Percentiles rank a stretch among this genome's conserved stretches.
Conservation (phyloP, 345 rosid species). For the Ceriops zippeliana region DNA sequence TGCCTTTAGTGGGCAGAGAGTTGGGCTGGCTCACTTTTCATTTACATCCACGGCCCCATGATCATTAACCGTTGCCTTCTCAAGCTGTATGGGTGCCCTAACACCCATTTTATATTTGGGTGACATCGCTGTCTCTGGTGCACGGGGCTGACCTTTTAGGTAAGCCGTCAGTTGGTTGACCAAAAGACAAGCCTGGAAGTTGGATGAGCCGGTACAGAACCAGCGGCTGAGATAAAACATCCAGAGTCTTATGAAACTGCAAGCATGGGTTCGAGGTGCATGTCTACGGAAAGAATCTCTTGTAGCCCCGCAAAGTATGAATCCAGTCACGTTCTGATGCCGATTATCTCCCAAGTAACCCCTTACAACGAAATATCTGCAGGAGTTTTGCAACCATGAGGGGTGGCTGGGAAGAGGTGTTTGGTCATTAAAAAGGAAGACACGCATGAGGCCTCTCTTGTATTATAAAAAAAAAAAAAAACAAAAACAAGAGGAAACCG, state of each 20-base stretch:
- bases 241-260: slow-evolving; percentile 63
- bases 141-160: too few species aligned
- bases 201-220: background rate
- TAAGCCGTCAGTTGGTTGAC: too few species aligned
- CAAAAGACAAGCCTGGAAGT: background rate
- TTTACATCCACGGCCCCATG: too few species aligned
- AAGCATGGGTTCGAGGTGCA: slow-evolving; percentile 69
- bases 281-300: slow-evolving; percentile 59
- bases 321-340: slow-evolving; percentile 45
- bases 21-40: too few species aligned
- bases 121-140: too few species aligned
- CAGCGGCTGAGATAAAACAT: background rate
- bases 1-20: too few species aligned
- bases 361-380: too few species aligned
- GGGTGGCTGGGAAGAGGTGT: background rate
- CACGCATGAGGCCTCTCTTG: background rate
- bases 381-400: background rate
- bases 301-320: slow-evolving; percentile 72
- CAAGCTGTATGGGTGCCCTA: too few species aligned
- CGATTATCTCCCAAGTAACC: too few species aligned
- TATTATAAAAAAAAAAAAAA: too few species aligned
- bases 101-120: too few species aligned
- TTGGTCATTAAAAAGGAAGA: background rate
- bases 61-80: too few species aligned
- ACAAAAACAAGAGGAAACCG: background rate